These are phyloP conservation scores for Penicillium silybi DNA, from an alignment of 495 filamentous ascomycete genomes.

Conservation along the genomic window DNA sequence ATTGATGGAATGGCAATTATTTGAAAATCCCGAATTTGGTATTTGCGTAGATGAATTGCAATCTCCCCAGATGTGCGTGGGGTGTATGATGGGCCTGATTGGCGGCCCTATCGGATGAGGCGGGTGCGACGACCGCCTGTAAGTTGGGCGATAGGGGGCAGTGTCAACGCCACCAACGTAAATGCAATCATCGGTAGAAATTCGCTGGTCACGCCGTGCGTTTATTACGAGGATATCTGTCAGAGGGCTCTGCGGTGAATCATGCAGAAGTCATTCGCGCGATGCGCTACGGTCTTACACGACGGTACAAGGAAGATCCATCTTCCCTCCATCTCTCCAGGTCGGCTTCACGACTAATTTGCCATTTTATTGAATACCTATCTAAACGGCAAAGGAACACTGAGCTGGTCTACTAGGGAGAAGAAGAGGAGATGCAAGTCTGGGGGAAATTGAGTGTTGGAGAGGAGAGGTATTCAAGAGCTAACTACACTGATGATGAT, in stretches of 20 bases:
- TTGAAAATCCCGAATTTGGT: conserved; percentile 6
- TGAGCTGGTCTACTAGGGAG: too few species aligned
- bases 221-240: not conserved
- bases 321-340: too few species aligned
- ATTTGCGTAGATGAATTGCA: not conserved
- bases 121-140: not conserved
- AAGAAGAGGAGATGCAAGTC: too few species aligned
- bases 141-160: not conserved
- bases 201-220: not conserved
- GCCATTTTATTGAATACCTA: too few species aligned
- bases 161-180: not conserved
- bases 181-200: not conserved
- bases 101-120: conserved; percentile 2
- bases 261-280: too few species aligned
- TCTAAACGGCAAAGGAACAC: too few species aligned
- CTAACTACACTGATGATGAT: too few species aligned
- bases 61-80: not conserved
- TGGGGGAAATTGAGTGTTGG: too few species aligned
- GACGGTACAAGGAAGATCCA: too few species aligned
- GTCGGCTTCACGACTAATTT: too few species aligned
- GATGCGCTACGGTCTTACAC: too few species aligned
- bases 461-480: too few species aligned
- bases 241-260: not conserved
- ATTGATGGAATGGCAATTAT: conserved; percentile 33
- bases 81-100: not conserved